Percentiles rank a stretch among this genome's conserved stretches.
These are phyloP conservation scores for Alternaria arbusti DNA, from an alignment of 2,329 filamentous ascomycete species.

Conservation along the genomic window DNA sequence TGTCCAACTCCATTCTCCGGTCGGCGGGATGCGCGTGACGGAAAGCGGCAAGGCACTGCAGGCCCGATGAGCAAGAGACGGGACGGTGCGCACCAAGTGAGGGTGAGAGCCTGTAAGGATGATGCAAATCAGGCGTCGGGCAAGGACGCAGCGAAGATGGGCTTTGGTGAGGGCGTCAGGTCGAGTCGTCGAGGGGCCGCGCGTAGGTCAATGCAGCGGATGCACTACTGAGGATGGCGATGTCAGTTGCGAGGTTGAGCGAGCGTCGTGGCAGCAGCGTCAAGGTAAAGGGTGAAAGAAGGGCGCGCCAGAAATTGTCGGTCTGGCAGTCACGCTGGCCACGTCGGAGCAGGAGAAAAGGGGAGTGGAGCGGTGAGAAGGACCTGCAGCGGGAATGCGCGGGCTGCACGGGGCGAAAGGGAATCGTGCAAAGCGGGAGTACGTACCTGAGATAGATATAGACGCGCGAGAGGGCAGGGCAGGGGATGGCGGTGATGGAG, in stretches of 20 bases:
- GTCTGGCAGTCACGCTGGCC: conserved; percentile 38
- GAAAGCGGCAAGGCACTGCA: conserved; percentile 18
- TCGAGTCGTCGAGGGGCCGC: conserved; percentile 43
- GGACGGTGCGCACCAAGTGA: conserved; percentile 43
- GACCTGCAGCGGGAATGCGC: conserved; percentile 28
- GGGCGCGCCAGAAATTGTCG: conserved; percentile 31
- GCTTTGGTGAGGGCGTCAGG: conserved; percentile 20
- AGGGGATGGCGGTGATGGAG: conserved; percentile 37
- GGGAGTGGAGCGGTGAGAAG: conserved; percentile 42
- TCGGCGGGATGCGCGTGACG: conserved; percentile 29
- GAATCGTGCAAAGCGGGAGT: conserved; percentile 16
- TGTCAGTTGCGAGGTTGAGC: conserved; percentile 36
- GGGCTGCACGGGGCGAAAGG: conserved; percentile 24
- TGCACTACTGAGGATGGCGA: conserved; percentile 36
- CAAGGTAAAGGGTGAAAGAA: conserved; percentile 18
- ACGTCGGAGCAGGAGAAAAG: conserved; percentile 40
- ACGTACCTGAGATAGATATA: conserved; percentile 43
- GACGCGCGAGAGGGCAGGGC: conserved; percentile 29
- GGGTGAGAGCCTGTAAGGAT: conserved; percentile 15
- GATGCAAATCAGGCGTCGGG: conserved; percentile 20
- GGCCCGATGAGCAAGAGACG: conserved; percentile 30
- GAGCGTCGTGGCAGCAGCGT: conserved; percentile 17
- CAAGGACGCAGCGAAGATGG: conserved; percentile 31
- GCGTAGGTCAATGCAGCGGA: conserved; percentile 49
- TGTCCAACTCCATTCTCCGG: conserved; percentile 49